Conservation (phyloP, 495 filamentous ascomycete species). For the Pyronema domesticum region DNA sequence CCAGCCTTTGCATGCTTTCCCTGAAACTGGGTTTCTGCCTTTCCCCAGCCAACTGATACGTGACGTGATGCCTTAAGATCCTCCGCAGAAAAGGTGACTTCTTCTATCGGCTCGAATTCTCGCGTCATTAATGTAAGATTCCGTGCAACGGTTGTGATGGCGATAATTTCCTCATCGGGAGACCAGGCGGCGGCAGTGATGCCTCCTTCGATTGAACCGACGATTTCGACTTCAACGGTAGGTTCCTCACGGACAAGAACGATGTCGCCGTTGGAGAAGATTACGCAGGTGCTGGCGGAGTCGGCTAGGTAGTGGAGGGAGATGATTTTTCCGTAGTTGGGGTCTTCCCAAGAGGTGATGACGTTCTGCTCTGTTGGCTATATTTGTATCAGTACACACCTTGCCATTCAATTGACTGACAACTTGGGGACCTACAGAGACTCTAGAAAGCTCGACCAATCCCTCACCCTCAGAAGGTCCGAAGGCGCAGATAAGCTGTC, state of each 20-base stretch:
- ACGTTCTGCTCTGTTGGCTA: slow-evolving; percentile 28
- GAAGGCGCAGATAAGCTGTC: slow-evolving; percentile 55
- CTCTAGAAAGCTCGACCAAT: slow-evolving; percentile 48
- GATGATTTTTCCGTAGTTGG: neutral
- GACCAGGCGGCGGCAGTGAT: slow-evolving; percentile 86
- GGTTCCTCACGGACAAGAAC: slow-evolving; percentile 64
- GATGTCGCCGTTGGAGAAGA: slow-evolving; percentile 84
- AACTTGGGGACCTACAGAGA: slow-evolving; percentile 30
- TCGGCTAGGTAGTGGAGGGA: slow-evolving; percentile 73
- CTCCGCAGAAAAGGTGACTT: slow-evolving; percentile 48
- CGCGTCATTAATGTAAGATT: slow-evolving; percentile 87
- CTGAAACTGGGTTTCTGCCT: slow-evolving; percentile 93
- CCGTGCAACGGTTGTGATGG: slow-evolving; percentile 56
- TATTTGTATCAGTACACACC: slow-evolving; percentile 20
- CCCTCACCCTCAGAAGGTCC: slow-evolving; percentile 46
- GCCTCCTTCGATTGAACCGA: slow-evolving; percentile 81
- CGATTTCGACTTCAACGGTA: slow-evolving; percentile 71
- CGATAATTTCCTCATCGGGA: slow-evolving; percentile 80
- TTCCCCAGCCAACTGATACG: slow-evolving; percentile 97
- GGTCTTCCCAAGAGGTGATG: slow-evolving; percentile 71
- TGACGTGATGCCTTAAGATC: slow-evolving; percentile 81
- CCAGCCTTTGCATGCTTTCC: slow-evolving; percentile 70
- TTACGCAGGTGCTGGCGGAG: slow-evolving; percentile 52
- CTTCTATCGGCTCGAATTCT: slow-evolving; percentile 64
- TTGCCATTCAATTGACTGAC: too few relatives aligned